Conservation (phyloP, 106 monocot species). For the Posidonia australis region DNA sequence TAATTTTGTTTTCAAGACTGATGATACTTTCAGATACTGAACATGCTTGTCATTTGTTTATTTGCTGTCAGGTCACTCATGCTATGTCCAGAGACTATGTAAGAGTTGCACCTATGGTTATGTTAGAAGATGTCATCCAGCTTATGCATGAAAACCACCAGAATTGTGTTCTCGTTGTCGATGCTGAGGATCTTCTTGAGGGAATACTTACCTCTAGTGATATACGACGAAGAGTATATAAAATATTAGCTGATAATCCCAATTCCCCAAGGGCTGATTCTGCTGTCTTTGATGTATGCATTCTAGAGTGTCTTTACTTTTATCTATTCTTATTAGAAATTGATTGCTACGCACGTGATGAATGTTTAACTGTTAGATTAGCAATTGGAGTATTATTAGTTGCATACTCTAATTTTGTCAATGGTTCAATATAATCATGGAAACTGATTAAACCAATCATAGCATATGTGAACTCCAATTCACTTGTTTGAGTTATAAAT, state of each 20-base stretch:
- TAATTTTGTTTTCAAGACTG: no score
- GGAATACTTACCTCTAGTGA: constrained; percentile 87
- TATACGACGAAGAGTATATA: constrained; percentile 42
- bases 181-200: constrained; percentile 77
- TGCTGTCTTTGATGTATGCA: constrained; percentile 39
- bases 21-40: no score
- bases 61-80: constrained; percentile 65
- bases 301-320: background rate
- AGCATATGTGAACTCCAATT: no score
- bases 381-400: no score
- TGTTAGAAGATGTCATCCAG: constrained; percentile 46
- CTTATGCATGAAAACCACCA: constrained; percentile 76
- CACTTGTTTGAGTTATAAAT: no score
- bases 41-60: background rate
- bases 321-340: no score
- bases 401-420: no score
- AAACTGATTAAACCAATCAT: no score
- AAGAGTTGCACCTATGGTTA: constrained; percentile 39
- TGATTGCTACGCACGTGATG: no score
- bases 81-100: constrained; percentile 71
- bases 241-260: constrained; percentile 12
- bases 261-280: constrained; percentile 22
- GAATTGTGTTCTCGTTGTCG: constrained; percentile 75
- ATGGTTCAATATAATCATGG: no score
- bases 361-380: no score